These are phyloP conservation scores for Kwoniella mangroviensis DNA, from an alignment of 768 basidiomycete genomes.

Conservation along the genomic window DNA sequence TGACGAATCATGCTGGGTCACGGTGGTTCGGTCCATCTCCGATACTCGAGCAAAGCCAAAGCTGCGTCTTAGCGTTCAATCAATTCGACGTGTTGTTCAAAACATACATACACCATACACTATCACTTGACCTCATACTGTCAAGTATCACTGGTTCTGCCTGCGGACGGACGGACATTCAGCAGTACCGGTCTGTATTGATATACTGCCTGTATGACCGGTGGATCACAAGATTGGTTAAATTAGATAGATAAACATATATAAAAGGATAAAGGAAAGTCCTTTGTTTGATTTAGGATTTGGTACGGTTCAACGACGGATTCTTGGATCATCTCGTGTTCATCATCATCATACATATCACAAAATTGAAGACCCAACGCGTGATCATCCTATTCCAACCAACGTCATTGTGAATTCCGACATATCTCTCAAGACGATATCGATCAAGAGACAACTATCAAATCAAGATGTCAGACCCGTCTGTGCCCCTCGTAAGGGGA, in stretches of 20 bases:
- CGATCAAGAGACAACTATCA: not conserved
- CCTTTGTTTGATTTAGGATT: constrained; percentile 1
- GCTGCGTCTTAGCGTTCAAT: not conserved
- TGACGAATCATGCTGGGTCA: not conserved
- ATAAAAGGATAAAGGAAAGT: constrained; percentile 5
- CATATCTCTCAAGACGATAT: not conserved
- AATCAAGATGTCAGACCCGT: constrained; percentile 30
- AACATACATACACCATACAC: too few relatives aligned
- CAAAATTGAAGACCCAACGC: not conserved
- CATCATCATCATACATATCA: not conserved
- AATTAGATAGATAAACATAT: not conserved
- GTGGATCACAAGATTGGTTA: not conserved
- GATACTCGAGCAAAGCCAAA: not conserved
- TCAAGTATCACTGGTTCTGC: too few relatives aligned
- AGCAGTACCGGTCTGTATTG: not conserved
- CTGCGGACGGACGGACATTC: not conserved
- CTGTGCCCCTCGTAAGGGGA: constrained; percentile 49
- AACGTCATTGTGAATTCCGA: too few relatives aligned
- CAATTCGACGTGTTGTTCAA: not conserved
- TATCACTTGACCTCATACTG: not conserved
- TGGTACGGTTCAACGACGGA: not conserved
- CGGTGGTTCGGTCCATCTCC: not conserved
- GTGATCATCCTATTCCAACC: too few relatives aligned
- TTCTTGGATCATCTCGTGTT: not conserved
- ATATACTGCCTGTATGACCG: not conserved